phyloP scores from a whole-genome alignment of 2,329 filamentous ascomycete genomes.

The Arthroderma sp. region DNA sequence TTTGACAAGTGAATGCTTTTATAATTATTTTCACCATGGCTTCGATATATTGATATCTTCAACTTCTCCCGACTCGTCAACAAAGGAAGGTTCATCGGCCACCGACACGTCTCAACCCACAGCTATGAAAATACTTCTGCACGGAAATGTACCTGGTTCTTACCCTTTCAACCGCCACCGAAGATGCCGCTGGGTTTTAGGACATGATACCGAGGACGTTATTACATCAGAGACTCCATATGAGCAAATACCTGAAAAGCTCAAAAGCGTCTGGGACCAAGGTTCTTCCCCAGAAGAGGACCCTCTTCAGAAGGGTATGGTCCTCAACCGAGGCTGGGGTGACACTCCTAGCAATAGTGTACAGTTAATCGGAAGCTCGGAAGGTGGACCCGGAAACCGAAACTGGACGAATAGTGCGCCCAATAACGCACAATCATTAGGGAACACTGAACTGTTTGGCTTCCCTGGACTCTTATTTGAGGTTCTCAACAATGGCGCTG shows the following conservation, averaged over 20 bases:
- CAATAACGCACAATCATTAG: constrained; percentile 41
- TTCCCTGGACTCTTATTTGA: constrained; percentile 93
- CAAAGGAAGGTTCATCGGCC: constrained; percentile 14
- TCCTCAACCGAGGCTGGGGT: constrained; percentile 79
- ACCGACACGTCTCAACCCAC: constrained; percentile 53
- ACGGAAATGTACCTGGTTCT: constrained; percentile 87
- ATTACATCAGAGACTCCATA: constrained; percentile 69
- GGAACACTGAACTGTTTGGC: constrained; percentile 75
- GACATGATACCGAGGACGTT: constrained; percentile 31
- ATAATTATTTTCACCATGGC: constrained; percentile 93
- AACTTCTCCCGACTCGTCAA: constrained; percentile 44
- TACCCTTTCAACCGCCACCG: constrained; percentile 95
- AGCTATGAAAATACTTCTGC: constrained; percentile 81
- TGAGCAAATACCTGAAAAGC: constrained; percentile 52
- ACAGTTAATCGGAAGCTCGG: constrained; percentile 74
- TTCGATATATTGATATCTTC: constrained; percentile 88
- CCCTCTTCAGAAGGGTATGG: constrained; percentile 53
- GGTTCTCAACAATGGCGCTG: constrained; percentile 79
- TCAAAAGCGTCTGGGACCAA: constrained; percentile 58
- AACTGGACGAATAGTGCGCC: constrained; percentile 29
- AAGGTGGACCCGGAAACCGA: constrained; percentile 49
- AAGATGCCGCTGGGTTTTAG: constrained; percentile 73
- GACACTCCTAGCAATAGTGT: constrained; percentile 84
- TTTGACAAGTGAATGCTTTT: constrained; percentile 55
- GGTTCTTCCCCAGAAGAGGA: constrained; percentile 48